phyloP scores from a whole-genome alignment of 2,329 filamentous ascomycete genomes.

The Pseudonectria buxi region DNA sequence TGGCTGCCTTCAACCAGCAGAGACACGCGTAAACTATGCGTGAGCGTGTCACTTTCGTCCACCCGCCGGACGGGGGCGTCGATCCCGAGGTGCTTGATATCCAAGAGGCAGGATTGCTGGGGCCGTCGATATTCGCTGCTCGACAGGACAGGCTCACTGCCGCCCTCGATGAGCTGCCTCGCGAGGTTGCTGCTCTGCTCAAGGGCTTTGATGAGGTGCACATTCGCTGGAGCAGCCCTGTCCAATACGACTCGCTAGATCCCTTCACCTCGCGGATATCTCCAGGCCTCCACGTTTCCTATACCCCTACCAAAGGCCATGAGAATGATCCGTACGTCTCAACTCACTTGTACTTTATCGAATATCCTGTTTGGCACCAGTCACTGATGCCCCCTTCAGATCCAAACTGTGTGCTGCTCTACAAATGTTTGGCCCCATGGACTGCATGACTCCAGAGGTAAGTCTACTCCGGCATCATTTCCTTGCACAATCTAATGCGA shows the following conservation, averaged over 20 bases:
- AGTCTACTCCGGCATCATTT: not conserved
- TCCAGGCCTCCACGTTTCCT: constrained; percentile 76
- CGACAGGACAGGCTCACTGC: constrained; percentile 77
- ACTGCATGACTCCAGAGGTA: constrained; percentile 40
- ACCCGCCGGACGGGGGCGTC: constrained; percentile 55
- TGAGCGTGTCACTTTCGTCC: constrained; percentile 73
- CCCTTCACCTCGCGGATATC: constrained; percentile 71
- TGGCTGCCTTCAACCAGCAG: no score
- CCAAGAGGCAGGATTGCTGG: constrained; percentile 46
- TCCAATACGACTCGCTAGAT: constrained; percentile 50
- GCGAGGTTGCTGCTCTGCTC: constrained; percentile 56
- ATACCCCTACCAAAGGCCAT: constrained; percentile 44
- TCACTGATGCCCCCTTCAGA: constrained; percentile 24
- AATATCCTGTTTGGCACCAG: not conserved
- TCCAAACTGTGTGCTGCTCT: constrained; percentile 51
- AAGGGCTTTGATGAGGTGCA: constrained; percentile 64
- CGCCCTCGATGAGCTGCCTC: constrained; percentile 64
- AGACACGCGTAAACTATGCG: constrained; percentile 49
- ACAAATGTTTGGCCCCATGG: constrained; percentile 50
- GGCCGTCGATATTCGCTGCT: constrained; percentile 53
- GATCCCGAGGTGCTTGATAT: constrained; percentile 59
- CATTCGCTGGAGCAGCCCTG: constrained; percentile 66
- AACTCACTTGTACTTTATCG: not conserved
- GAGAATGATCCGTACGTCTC: constrained; percentile 17
- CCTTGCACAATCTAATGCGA: no score